A percentile compares a stretch with the other conserved stretches of the same genome.
phyloP scores from a whole-genome alignment of 129 eudicot genomes.

The Lonicera japonica region DNA sequence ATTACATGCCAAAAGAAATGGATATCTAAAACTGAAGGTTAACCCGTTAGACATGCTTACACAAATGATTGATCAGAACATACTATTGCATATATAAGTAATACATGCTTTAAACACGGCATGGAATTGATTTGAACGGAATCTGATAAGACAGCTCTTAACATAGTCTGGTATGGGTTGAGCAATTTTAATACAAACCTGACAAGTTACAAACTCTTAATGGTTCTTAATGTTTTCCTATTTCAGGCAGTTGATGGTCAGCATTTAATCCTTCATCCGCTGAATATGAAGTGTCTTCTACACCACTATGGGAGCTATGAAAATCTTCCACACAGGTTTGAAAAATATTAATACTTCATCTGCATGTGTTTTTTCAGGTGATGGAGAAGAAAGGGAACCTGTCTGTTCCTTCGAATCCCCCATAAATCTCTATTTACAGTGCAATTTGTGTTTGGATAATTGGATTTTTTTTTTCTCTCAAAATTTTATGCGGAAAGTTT shows the following conservation, averaged over 20 bases:
- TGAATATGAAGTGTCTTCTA: constrained; percentile 87
- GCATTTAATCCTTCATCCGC: constrained; percentile 77
- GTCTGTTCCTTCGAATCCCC: not conserved
- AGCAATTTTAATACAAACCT: too few species aligned
- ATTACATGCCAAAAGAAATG: not conserved
- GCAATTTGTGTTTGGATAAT: not conserved
- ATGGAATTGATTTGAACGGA: too few species aligned
- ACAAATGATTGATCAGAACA: too few species aligned
- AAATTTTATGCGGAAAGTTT: not conserved
- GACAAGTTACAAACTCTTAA: not conserved
- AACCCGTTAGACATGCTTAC: too few species aligned
- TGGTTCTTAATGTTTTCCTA: constrained; percentile 13
- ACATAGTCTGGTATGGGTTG: too few species aligned
- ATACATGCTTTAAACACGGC: too few species aligned
- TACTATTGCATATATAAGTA: too few species aligned
- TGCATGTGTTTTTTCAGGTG: not conserved
- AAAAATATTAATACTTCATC: not conserved
- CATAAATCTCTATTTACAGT: not conserved
- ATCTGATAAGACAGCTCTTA: too few species aligned
- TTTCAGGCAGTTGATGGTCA: constrained; percentile 94
- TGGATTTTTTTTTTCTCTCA: not conserved
- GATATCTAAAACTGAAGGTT: too few species aligned
- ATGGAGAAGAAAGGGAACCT: not conserved
- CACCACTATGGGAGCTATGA: constrained; percentile 80
- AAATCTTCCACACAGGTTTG: constrained; percentile 82